Evolutionary conservation across 2,329 filamentous ascomycete genomes (phyloP).

Genomic region (Magnaporthiopsis poae): DNA sequence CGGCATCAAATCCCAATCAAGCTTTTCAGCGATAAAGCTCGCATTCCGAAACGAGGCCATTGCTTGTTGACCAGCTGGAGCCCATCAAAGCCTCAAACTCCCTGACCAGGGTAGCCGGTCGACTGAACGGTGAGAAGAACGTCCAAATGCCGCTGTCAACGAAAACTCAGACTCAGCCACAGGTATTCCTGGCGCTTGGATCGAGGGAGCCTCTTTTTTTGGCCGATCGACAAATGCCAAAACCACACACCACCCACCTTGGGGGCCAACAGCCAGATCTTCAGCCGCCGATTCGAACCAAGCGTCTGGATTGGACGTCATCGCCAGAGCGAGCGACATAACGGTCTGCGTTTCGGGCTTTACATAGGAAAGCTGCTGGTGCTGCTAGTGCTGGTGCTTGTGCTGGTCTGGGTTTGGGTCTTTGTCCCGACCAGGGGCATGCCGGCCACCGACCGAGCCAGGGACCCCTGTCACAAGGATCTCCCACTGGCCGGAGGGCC

Average conservation of each 20-base stretch:
- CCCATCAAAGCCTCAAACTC: no score
- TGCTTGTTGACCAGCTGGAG: not conserved
- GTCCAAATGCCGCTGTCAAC: not conserved
- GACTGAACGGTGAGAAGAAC: not conserved
- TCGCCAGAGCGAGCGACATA: not conserved
- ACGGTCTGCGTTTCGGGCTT: no score
- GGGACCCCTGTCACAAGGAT: not conserved
- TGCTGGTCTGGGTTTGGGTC: not conserved
- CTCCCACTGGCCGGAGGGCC: not conserved
- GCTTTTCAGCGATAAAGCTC: no score
- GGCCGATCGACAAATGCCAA: not conserved
- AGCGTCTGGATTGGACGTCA: not conserved
- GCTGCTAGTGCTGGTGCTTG: not conserved
- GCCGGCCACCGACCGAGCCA: not conserved
- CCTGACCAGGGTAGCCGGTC: not conserved
- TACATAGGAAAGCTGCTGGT: no score
- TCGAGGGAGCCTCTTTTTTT: not conserved
- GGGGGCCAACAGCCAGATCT: not conserved
- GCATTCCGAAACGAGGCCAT: not conserved
- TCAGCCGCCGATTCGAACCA: not conserved
- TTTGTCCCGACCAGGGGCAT: not conserved
- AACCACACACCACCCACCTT: not conserved
- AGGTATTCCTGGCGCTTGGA: not conserved
- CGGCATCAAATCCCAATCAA: no score
- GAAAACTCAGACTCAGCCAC: not conserved